Percentiles rank a stretch among this genome's conserved stretches.
Conservation (phyloP, 306 rosid species). For the Delonix regia region DNA sequence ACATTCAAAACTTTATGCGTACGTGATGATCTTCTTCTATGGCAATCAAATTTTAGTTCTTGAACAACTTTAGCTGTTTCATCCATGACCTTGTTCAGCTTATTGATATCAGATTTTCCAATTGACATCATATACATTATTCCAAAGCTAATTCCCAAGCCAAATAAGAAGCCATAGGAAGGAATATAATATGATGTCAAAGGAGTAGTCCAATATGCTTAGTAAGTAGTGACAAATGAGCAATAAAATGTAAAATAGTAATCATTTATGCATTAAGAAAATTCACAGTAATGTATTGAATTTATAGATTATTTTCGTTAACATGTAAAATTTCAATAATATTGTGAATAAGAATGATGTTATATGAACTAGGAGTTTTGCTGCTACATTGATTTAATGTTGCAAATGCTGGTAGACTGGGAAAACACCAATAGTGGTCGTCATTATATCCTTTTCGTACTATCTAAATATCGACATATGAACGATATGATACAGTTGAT, state of each 20-base stretch:
- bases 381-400: not conserved
- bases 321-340: not conserved
- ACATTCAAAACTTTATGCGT: conserved; percentile 23
- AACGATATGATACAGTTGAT: not conserved
- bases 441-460: not conserved
- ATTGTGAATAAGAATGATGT: not conserved
- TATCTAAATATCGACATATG: not conserved
- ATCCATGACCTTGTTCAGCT: conserved; percentile 53
- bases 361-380: not conserved
- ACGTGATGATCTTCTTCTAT: conserved; percentile 53
- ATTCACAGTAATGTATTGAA: not conserved
- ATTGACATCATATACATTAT: conserved; percentile 72
- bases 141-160: conserved; percentile 73
- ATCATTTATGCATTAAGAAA: not conserved
- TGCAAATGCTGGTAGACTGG: not conserved
- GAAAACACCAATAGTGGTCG: not conserved
- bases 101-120: conserved; percentile 61
- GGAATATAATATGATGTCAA: conserved; percentile 13
- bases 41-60: conserved; percentile 63
- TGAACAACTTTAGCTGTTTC: conserved; percentile 62
- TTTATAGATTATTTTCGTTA: not conserved
- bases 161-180: conserved; percentile 57
- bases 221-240: not conserved
- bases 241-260: not conserved
- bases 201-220: not conserved